phyloP scores from a whole-genome alignment of 1,284 basidiomycete genomes.

The Limonomyces culmigenus region DNA sequence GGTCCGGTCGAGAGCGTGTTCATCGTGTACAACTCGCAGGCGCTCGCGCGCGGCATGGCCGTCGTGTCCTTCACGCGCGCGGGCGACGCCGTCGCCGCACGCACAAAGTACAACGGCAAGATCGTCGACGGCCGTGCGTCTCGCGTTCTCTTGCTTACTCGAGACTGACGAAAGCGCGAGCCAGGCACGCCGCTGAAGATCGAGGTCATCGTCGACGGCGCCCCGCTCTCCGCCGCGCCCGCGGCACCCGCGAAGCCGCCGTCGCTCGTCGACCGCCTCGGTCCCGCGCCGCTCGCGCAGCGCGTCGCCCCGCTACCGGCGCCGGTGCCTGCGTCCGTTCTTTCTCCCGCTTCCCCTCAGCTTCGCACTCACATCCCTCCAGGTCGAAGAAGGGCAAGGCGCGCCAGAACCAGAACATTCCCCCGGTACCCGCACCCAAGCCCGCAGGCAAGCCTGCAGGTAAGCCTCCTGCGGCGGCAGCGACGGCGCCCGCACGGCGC shows the following conservation, averaged over 20 bases:
- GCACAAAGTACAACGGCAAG: background rate
- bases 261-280: background rate
- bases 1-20: background rate
- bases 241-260: background rate
- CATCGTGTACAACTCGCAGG: background rate
- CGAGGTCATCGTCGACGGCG: background rate
- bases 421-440: no score
- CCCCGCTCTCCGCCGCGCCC: background rate
- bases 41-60: background rate
- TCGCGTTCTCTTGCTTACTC: background rate
- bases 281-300: background rate
- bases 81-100: background rate
- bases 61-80: background rate
- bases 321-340: no score
- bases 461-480: no score
- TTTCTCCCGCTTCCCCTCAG: no score
- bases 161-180: background rate
- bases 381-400: no score
- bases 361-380: no score
- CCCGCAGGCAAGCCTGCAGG: background rate
- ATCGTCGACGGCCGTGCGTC: background rate
- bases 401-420: background rate
- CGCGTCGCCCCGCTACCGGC: background rate
- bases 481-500: no score
- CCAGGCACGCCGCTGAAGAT: background rate